phyloP scores from a whole-genome alignment of 164 flowering plant species.

The Houttuynia cordata region DNA sequence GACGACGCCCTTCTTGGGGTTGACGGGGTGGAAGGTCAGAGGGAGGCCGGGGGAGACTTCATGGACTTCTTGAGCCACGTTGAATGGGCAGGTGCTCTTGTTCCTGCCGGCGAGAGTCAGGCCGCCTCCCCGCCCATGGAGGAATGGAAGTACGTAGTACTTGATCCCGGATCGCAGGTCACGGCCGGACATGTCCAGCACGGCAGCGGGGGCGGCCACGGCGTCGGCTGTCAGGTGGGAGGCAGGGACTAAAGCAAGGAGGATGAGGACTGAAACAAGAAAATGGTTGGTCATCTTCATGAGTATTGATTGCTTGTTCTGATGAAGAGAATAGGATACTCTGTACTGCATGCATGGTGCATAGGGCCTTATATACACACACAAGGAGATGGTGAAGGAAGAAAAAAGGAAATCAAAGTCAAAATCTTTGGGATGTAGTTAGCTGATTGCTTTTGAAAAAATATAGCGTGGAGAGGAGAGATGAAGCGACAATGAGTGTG shows the following conservation, averaged over 20 bases:
- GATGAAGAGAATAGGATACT: no score
- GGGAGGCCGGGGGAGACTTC: conserved; percentile 9
- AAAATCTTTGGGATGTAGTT: no score
- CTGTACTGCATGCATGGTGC: no score
- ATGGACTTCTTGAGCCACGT: conserved; percentile 11
- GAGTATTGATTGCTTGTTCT: no score
- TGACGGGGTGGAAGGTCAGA: conserved; percentile 11
- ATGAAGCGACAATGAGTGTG: no score
- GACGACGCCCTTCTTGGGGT: conserved; percentile 4
- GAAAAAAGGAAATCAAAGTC: no score
- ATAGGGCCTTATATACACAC: no score
- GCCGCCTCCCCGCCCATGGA: conserved; percentile 16
- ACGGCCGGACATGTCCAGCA: conserved; percentile 16
- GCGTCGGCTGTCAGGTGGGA: neutral
- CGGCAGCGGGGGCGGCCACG: neutral
- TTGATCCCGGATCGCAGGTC: conserved; percentile 8
- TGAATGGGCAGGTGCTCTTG: conserved; percentile 15
- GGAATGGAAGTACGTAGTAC: conserved; percentile 18
- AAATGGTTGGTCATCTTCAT: no score
- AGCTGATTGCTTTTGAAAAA: no score
- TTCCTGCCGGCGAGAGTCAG: conserved; percentile 8
- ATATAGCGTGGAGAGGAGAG: no score
- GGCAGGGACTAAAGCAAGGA: neutral
- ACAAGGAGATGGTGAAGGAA: no score
- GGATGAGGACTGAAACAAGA: no score